phyloP scores from a whole-genome alignment of 306 rosid species.

The Rosa multiflora region DNA sequence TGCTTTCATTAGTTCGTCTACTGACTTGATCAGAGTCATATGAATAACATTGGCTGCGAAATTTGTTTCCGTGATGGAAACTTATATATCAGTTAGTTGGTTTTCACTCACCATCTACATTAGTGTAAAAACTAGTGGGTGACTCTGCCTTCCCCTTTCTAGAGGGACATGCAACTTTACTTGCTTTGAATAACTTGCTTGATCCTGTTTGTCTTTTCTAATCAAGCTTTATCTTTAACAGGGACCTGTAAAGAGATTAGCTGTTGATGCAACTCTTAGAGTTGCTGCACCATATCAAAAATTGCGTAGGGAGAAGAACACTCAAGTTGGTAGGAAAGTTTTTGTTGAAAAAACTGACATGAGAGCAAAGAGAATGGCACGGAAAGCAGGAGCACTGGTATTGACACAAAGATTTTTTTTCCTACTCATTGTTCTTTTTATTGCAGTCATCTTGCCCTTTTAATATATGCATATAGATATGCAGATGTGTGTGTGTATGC shows the following conservation, averaged over 20 bases:
- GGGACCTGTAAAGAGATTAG: constrained; percentile 95
- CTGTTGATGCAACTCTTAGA: constrained; percentile 97
- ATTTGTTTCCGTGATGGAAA: neutral
- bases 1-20: neutral
- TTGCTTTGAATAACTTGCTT: neutral
- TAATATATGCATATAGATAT: neutral
- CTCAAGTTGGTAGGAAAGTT: constrained; percentile 74
- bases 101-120: neutral
- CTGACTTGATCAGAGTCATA: neutral
- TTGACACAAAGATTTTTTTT: constrained; percentile 5
- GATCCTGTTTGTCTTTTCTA: constrained; percentile 12
- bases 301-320: constrained; percentile 77
- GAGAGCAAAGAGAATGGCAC: constrained; percentile 99
- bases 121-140: neutral
- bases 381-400: constrained; percentile 99
- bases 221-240: constrained; percentile 29
- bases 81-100: neutral
- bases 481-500: neutral
- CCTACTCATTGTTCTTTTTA: constrained; percentile 10
- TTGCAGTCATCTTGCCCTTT: neutral
- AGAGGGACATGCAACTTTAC: neutral
- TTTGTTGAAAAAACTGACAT: constrained; percentile 90
- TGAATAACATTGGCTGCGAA: neutral
- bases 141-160: neutral
- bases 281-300: constrained; percentile 99